Conservation (phyloP, 208 protist genomes). For the Leishmania mexicana region DNA sequence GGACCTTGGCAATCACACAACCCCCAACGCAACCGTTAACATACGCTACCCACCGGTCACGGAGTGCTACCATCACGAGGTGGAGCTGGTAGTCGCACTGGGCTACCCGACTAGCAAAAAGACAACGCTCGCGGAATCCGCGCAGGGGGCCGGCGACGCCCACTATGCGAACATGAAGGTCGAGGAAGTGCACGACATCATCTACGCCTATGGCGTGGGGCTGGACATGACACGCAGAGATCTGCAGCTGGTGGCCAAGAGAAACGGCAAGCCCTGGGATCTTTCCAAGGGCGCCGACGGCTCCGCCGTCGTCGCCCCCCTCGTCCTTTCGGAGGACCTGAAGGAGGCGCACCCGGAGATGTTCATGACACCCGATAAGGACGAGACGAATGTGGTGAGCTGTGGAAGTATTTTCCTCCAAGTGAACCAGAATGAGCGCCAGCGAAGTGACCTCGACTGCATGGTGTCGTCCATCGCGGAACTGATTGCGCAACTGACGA, state of each 20-base stretch:
- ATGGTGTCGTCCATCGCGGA: conserved; percentile 73
- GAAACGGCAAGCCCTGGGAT: conserved; percentile 79
- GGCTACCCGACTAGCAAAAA: conserved; percentile 23
- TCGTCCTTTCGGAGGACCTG: conserved; percentile 47
- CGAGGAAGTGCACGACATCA: conserved; percentile 51
- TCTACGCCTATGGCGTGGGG: conserved; percentile 82
- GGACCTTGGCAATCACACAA: conserved; percentile 25
- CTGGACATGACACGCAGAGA: conserved; percentile 92
- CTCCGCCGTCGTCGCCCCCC: conserved; percentile 52
- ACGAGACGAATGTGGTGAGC: conserved; percentile 17
- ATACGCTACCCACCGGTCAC: conserved; percentile 66
- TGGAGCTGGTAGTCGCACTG: conserved; percentile 83
- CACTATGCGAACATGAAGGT: conserved; percentile 44
- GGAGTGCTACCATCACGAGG: conserved; percentile 83
- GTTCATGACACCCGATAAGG: conserved; percentile 34
- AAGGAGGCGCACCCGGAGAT: conserved; percentile 35
- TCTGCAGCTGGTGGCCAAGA: conserved; percentile 75
- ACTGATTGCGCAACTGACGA: conserved; percentile 62
- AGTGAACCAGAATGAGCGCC: conserved; percentile 71
- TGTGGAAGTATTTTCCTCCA: conserved; percentile 52
- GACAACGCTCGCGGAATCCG: background rate
- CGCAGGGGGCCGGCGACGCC: conserved; percentile 9
- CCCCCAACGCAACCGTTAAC: conserved; percentile 28
- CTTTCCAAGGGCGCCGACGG: conserved; percentile 87
- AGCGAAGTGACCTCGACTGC: conserved; percentile 58